A percentile compares a stretch with the other conserved stretches of the same genome.
Evolutionary conservation across 2,329 filamentous ascomycete species (phyloP).

Genomic region (Myotisia sp.): DNA sequence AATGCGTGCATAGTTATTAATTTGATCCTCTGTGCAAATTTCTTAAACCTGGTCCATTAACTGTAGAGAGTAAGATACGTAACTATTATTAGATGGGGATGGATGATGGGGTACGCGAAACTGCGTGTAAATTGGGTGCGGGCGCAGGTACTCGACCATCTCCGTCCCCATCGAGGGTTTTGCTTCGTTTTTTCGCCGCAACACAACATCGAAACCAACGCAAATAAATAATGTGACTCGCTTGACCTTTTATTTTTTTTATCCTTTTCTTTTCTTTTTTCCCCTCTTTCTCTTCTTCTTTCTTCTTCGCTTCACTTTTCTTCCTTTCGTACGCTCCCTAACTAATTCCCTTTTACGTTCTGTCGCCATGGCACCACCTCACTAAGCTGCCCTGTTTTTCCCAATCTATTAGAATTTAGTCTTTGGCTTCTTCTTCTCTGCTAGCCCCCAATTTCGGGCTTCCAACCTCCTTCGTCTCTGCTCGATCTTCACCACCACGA

Average conservation of each 20-base stretch:
- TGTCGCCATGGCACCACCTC: not conserved
- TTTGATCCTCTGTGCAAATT: no score
- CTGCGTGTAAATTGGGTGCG: constrained; percentile 1
- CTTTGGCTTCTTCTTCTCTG: no score
- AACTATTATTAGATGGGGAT: no score
- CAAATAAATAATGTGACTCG: no score
- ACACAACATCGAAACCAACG: no score
- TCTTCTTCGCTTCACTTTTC: not conserved
- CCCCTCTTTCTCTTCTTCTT: not conserved
- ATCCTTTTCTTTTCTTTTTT: not conserved
- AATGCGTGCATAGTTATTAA: no score
- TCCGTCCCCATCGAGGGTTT: no score
- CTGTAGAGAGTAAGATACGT: no score
- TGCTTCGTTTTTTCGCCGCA: no score
- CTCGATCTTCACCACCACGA: not conserved
- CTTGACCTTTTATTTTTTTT: constrained; percentile 3
- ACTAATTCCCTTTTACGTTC: not conserved
- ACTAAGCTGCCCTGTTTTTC: not conserved
- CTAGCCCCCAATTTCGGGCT: not conserved
- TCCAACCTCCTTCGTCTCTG: not conserved
- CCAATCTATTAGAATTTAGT: no score
- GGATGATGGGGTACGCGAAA: not conserved
- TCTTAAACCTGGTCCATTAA: no score
- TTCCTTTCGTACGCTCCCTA: not conserved
- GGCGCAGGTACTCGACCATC: constrained; percentile 1